A percentile compares a stretch with the other conserved stretches of the same genome.
phyloP scores from a whole-genome alignment of 345 rosid species.

The Trapa incisa region DNA sequence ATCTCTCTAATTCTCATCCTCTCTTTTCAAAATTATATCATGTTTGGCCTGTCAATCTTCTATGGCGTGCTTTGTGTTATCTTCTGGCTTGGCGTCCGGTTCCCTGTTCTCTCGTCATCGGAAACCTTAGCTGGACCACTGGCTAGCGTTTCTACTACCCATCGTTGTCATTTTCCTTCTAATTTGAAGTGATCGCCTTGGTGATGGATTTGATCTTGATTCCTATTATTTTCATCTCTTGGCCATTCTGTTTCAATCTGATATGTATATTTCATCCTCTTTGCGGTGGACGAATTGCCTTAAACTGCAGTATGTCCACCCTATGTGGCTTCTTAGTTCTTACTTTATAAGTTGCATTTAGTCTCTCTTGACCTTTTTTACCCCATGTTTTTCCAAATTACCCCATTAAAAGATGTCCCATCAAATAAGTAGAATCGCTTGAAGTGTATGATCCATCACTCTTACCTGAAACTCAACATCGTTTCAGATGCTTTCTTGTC shows the following conservation, averaged over 20 bases:
- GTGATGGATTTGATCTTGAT: neutral
- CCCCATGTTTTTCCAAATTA: no score
- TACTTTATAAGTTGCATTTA: no score
- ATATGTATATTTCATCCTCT: neutral
- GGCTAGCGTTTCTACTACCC: neutral
- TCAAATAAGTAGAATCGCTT: no score
- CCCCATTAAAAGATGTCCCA: no score
- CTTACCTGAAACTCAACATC: no score
- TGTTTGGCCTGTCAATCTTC: neutral
- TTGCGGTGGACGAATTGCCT: neutral
- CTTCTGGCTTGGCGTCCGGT: neutral
- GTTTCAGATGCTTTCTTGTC: no score
- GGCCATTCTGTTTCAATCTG: neutral
- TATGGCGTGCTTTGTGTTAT: neutral
- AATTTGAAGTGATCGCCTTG: neutral
- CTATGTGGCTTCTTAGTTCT: no score
- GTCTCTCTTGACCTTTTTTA: no score
- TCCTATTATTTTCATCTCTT: neutral
- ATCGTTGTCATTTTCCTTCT: neutral
- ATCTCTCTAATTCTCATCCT: neutral
- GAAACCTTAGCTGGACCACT: slow-evolving; percentile 3
- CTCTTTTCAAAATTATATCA: neutral
- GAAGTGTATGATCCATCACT: no score
- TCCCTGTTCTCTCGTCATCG: neutral
- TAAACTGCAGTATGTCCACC: neutral